These are phyloP conservation scores for Hypoxylon sp. DNA, from an alignment of 2,329 filamentous ascomycete species.

Conservation along the genomic window DNA sequence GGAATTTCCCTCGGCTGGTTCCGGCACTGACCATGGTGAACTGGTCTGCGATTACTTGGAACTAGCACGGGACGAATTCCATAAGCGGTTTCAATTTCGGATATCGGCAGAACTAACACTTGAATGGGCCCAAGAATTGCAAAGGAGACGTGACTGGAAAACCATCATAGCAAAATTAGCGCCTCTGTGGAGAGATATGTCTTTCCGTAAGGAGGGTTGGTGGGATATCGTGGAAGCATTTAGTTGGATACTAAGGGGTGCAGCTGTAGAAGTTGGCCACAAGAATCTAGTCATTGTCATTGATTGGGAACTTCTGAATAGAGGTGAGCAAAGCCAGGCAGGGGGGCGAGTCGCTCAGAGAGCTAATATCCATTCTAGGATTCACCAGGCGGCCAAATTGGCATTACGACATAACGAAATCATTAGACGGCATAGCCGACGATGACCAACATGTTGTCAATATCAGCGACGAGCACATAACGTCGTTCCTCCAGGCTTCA, in stretches of 20 bases:
- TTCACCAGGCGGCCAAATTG: slow-evolving; percentile 64
- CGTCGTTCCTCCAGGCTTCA: slow-evolving; percentile 63
- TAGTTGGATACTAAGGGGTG: slow-evolving; percentile 67
- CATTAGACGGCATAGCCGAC: slow-evolving; percentile 59
- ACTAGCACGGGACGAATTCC: slow-evolving; percentile 62
- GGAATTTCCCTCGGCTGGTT: slow-evolving; percentile 62
- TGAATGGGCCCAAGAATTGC: slow-evolving; percentile 65
- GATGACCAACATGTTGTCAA: slow-evolving; percentile 59
- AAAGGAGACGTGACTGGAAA: slow-evolving; percentile 59
- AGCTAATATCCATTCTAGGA: slow-evolving; percentile 49
- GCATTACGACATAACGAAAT: slow-evolving; percentile 68
- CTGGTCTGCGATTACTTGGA: slow-evolving; percentile 63
- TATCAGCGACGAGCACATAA: slow-evolving; percentile 59
- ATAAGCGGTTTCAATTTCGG: slow-evolving; percentile 61
- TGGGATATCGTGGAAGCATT: slow-evolving; percentile 66
- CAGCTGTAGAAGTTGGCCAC: slow-evolving; percentile 61
- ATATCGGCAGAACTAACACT: slow-evolving; percentile 64
- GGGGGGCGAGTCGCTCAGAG: neutral
- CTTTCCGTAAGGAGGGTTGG: slow-evolving; percentile 68
- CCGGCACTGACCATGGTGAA: slow-evolving; percentile 63
- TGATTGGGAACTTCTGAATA: slow-evolving; percentile 71
- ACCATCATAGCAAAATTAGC: slow-evolving; percentile 62
- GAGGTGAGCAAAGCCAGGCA: slow-evolving; percentile 53
- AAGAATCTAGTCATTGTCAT: slow-evolving; percentile 66
- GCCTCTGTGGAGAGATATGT: slow-evolving; percentile 65